Evolutionary conservation across 2,329 filamentous ascomycete species (phyloP), one percentile per base, ranked within the genome.

Genomic region (Pseudogymnoascus sp.): DNA sequence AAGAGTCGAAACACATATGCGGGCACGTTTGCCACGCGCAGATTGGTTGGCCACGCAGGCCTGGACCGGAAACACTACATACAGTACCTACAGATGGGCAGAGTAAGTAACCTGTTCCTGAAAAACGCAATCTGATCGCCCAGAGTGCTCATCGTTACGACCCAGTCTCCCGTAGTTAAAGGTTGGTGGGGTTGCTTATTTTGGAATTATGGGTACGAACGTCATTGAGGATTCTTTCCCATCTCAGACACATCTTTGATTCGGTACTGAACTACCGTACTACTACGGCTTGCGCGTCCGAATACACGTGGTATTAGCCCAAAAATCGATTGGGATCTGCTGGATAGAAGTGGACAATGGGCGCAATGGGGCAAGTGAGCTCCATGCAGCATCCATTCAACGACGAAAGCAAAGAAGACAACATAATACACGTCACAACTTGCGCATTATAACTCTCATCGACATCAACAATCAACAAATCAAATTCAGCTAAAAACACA

Each of bases 121-220:
- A 31, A 31, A 31, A 12, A 31, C 25, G 47, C 25, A n/a, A 31
- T 53, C 16, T 23, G 47, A 53, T 53, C 47, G 47, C 25, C 47
- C 47, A n/a, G 7, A 53, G 11, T 53, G 47, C 47, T 11, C 47
- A 53, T 53, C 25, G 23, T 53, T 31, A 6, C 23, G 2, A 53
- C 28, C 6, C 28, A 28, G 44, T 50, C 14, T 31, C 25, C n/a
- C 14, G 25, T 53, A 53, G 47, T 31, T 53, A 31, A 53, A 53
- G 47, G 47, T 31, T 53, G n/a, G 47, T 53, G 47, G 47, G 47
- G 5, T 53, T 53, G 47, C 47, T 53, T 53, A 53, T 50, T 44
- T 50, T 50, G 14, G 23, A 53, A 5, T 16, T 31, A 31, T 16
- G n/a, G 44, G 44, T 31, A 31, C 28, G 3, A 31, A 47, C 21